Evolutionary conservation across 1,284 basidiomycete genomes (phyloP), one percentile per base, ranked within the genome.

Genomic region (Irpex sp.): DNA sequence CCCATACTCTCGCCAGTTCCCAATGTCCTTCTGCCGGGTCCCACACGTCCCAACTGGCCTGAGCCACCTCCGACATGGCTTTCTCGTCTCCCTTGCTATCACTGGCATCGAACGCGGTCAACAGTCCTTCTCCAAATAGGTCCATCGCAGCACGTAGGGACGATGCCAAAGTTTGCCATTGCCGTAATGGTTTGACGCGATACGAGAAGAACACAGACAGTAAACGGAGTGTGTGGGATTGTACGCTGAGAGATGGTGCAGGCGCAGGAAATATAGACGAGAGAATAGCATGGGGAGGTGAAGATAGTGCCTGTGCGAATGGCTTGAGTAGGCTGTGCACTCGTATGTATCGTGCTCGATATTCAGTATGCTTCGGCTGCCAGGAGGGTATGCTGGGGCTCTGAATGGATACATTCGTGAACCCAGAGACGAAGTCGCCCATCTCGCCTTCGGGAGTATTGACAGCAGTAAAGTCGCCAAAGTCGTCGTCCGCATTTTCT

Each of bases 1-100:
- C 92, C 95, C 97, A 99, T 20, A 97, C 92, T 69, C 94, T 90
- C 0, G 95, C 96, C 85, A 97, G 91, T 80, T 97, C 96, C 96
- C 96, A 97, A 72, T 96, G 94, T n/a, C 84, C 78, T 56, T 78
- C 73, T 9, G 75, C 71, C 24, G 77, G 70, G 75, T 70, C 81
- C 84, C 76, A 96, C 0, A 98, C 89, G 74, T 93, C 90, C 96
- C 96, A 98, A 76, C 94, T 93, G 0, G 95, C 91, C 67, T 90
- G 88, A 4, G 96, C 95, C 0, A 92, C 93, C 65, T 92, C 89
- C 49, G 87, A 86, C 96, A 99, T 98, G 10, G 83, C 89, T 2
- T 76, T 79, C 74, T 96, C 94, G 74, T 97, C 90, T 1, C 86
- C 85, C 49, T 87, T 87, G 4, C 89, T 87, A 79, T 98, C 96